Evolutionary conservation across 306 rosid species (phyloP), one percentile per base, ranked within the genome.

Genomic region (Begonia fuchsioides): DNA sequence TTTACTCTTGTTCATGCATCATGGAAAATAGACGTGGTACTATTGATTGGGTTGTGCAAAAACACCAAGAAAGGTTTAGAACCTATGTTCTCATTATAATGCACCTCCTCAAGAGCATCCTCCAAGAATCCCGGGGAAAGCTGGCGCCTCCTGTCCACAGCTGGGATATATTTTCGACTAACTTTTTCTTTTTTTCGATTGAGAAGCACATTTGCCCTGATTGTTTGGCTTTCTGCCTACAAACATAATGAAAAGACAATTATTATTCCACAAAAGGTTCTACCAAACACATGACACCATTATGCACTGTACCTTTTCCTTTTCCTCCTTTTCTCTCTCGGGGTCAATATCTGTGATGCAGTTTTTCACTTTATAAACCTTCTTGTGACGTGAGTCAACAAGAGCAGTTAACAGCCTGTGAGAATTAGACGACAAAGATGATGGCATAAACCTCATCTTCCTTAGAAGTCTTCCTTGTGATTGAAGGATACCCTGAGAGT

Each of bases 101-200:
- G 32, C 65, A 92, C 98, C 96, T 92, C 98, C 44, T 79, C 92
- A 68, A 84, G 81, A 61, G 98, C 98, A 73, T 90, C 96, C 69
- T 92, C 98, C 81, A 92, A 82, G 76, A 92, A 92, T 45, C 96
- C 98, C 58, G 98, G 96, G 44, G 98, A 92, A 75, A 92, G 96
- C 58, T 86, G 96, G 45, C 93, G 96, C 78, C 93, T 79, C 68
- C 94, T 81, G 41, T 86, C 94, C 45, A 64, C 65, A 59, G 44
- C 51, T 15, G 98, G 87, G 55, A 94, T 63, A 73, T 92, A 92
- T 72, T 92, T 92, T 62, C 84, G 68, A 71, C 0, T 75, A 62
- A 92, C 96, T 68, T 92, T 92, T 32, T 86, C 98, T 57, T 74
- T 81, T 74, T 92, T 92, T 61, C 88, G 81, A 54, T 60, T 77